These are phyloP conservation scores for Eucalyptus rudis DNA, from an alignment of 345 rosid species.

Conservation along the genomic window DNA sequence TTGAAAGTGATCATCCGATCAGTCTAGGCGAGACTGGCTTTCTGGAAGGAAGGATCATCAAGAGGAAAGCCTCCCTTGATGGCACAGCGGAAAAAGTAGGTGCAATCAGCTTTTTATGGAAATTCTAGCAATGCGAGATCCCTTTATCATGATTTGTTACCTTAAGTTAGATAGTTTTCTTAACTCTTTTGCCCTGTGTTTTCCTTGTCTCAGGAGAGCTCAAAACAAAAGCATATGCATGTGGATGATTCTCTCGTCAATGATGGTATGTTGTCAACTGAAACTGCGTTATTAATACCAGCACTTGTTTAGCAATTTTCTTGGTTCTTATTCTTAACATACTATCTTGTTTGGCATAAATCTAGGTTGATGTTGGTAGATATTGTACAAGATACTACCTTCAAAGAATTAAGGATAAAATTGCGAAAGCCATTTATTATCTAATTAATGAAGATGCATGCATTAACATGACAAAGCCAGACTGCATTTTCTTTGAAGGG, in stretches of 20 bases:
- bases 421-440: background rate
- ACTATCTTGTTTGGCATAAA: background rate
- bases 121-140: background rate
- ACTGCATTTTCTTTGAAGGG: background rate
- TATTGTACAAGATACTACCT: background rate
- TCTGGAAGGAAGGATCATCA: conserved; percentile 11
- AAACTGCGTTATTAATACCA: background rate
- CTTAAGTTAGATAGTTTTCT: background rate
- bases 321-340: background rate
- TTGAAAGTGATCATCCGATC: conserved; percentile 6
- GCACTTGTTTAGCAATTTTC: background rate
- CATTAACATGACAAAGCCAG: background rate
- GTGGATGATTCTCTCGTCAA: conserved; percentile 18
- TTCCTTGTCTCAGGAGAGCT: conserved; percentile 41
- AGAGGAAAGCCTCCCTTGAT: conserved; percentile 40
- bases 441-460: background rate
- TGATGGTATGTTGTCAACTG: conserved; percentile 8
- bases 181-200: background rate
- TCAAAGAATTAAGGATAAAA: background rate
- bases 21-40: background rate
- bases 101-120: background rate
- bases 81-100: conserved; percentile 34
- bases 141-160: background rate
- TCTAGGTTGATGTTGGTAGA: background rate
- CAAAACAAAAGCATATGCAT: conserved; percentile 28